Base-by-base conservation (phyloP, 345 rosid genomes). In the Citrus mangshanensis region DNA sequence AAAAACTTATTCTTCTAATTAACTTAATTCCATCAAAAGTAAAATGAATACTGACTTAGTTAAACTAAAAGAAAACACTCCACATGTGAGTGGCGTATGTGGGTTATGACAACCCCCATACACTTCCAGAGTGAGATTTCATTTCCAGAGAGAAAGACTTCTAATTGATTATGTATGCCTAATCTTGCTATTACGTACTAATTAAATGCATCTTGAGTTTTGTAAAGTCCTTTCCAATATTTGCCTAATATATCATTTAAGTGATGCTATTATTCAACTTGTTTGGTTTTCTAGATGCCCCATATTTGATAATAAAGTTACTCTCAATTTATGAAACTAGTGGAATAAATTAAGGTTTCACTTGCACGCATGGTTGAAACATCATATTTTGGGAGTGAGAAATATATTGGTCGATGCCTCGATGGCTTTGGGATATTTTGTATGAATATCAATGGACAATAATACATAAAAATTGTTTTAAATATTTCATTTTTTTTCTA, bases 241-340 rank as follows among this genome's bases (percentile, higher is more conserved):
- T 21, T 37, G 69, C 56, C n/a, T 42, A 40, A 40, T 40, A 40
- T 22, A 69, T 30, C 51, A 63, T 70, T 81, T 74, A 68, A 79
- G 58, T 59, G 51, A 21, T 42, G 0, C n/a, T 32, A 64, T 64
- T 18, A 18, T 32, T 28, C 19, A 16, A 9, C 12, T 5, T 3
- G 42, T 38, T 0, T 38, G 12, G 9, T 37, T 37, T 24, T 28
- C 58, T 0, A 0, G 56, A 42, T 69, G 58, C 9, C 58, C 49
- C 32, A 25, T 69, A 2, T 37, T 21, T 38, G 40, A 4, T 67
- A 67, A n/a, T 21, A 9, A 35, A 22, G 1, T 68, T 1, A 30
- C 14, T 70, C 25, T 21, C 21, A 18, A 54, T 54, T 21, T 71
- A 25, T 42, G 21, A 67, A 69, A 30, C 30, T 14, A 2, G 24